Evolutionary conservation across 805 yeast species (phyloP).

Genomic region (Pichia sporocuriosa): DNA sequence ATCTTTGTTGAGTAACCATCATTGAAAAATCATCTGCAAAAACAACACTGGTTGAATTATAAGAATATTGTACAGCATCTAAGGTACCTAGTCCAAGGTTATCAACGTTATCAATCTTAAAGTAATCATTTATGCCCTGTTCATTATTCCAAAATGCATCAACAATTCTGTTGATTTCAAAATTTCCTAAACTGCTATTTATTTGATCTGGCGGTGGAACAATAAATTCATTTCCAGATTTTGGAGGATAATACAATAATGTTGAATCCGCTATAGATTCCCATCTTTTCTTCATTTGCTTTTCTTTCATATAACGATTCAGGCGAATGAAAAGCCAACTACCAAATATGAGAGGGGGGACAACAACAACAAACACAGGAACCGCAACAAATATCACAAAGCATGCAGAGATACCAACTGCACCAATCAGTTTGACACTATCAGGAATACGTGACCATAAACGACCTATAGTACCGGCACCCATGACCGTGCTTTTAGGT

Average conservation of each 20-base stretch:
- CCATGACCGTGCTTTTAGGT: slow-evolving; percentile 20
- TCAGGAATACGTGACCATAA: slow-evolving; percentile 25
- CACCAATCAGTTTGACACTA: slow-evolving; percentile 22
- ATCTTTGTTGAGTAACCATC: slow-evolving; percentile 24
- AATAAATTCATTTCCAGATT: slow-evolving; percentile 7
- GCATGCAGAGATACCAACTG: slow-evolving; percentile 22
- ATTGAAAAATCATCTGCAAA: slow-evolving; percentile 21
- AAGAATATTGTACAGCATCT: slow-evolving; percentile 24
- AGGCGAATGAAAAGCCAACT: slow-evolving; percentile 17
- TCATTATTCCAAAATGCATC: slow-evolving; percentile 29
- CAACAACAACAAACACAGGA: slow-evolving; percentile 25
- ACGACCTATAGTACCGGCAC: slow-evolving; percentile 11
- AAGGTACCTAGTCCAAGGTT: slow-evolving; percentile 26
- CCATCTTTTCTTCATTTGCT: slow-evolving; percentile 21
- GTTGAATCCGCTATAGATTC: slow-evolving; percentile 20
- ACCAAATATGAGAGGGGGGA: slow-evolving; percentile 29
- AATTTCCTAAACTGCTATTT: slow-evolving; percentile 25
- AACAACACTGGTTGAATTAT: slow-evolving; percentile 18
- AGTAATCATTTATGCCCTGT: slow-evolving; percentile 23
- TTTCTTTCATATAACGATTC: slow-evolving; percentile 9
- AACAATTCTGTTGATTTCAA: slow-evolving; percentile 25
- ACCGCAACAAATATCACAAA: slow-evolving; percentile 28
- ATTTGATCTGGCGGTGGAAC: slow-evolving; percentile 25
- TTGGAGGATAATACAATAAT: slow-evolving; percentile 21
- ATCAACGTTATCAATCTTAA: slow-evolving; percentile 18